A percentile compares a stretch with the other conserved stretches of the same genome.
Conservation (phyloP, 768 basidiomycete genomes). For the Psilocybe cubensis region DNA sequence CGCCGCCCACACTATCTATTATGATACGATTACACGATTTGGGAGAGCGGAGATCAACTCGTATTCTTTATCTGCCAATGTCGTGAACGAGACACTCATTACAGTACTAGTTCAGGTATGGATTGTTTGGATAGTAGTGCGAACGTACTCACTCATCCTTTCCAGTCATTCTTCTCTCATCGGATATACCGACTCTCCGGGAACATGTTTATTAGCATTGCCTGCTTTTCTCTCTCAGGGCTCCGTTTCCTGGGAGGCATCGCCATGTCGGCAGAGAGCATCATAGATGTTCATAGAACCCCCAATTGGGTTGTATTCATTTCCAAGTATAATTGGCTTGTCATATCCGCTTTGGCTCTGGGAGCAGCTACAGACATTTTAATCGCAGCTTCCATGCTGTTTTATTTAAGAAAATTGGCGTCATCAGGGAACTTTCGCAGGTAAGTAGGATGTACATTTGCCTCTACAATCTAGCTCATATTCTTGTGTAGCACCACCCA, state of each 20-base stretch:
- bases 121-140: neutral
- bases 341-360: constrained; percentile 14
- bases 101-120: constrained; percentile 15
- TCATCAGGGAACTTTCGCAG: constrained; percentile 10
- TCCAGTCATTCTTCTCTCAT: constrained; percentile 19
- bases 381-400: constrained; percentile 17
- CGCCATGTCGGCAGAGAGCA: constrained; percentile 13
- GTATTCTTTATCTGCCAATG: constrained; percentile 9
- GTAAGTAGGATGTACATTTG: neutral
- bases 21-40: constrained; percentile 9
- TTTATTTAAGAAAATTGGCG: constrained; percentile 9
- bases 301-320: constrained; percentile 21
- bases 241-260: constrained; percentile 16
- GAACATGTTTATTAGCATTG: constrained; percentile 11
- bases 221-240: constrained; percentile 16
- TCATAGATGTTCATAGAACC: constrained; percentile 17
- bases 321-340: constrained; percentile 14
- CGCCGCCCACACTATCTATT: constrained; percentile 10
- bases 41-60: constrained; percentile 11
- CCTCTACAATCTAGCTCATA: neutral
- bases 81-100: constrained; percentile 11
- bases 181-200: constrained; percentile 18
- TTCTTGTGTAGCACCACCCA: constrained; percentile 16
- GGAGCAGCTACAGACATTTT: constrained; percentile 18
- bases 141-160: neutral